Evolutionary conservation across 805 yeast species (phyloP), one percentile per base, ranked within the genome.

Genomic region (Komagataella pseudopastoris): DNA sequence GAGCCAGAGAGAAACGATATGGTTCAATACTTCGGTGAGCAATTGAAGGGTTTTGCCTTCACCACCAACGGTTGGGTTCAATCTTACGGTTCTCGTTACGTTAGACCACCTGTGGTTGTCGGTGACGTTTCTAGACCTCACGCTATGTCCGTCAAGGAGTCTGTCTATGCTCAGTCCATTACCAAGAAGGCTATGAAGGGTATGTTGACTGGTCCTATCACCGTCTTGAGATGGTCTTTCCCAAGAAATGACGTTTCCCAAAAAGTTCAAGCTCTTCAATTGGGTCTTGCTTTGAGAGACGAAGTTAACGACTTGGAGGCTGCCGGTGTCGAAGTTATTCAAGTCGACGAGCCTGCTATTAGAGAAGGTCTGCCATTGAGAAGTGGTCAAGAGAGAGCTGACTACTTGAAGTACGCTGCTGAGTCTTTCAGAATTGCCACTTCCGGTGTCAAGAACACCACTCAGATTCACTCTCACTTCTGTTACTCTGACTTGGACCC

Each of bases 1-100:
- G 99, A 93, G 80, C 99, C 99, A 74, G 99, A 93, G 83, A 87
- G 99, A 83, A 93, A 93, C 79, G 99, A 93, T 79, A 93, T 93
- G 99, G 99, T 93, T 67, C 99, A 93, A 81, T 93, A 91, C 85
- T 93, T 93, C 61, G 99, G 99, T 80, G 99, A 93, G 80, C 89
- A 88, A 80, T 80, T 93, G 71, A 85, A 87, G 69, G 99, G 99
- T 75, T 93, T 86, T 71, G 96, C 96, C 63, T 93, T 93, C 83
- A 93, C 99, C 75, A 78, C 86, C 63, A 88, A 88, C 81, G 99
- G 99, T 75, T 93, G 99, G 99, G 99, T 93, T 66, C 99, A 93
- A 81, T 93, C 99, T 61, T 93, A 91, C 74, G 99, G 99, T 81
- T 90, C 99, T 60, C 88, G 99, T 80, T 93, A 93, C 77, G 99